Base-by-base conservation (phyloP, 768 basidiomycete species). In the Rhizopogon sp. region DNA sequence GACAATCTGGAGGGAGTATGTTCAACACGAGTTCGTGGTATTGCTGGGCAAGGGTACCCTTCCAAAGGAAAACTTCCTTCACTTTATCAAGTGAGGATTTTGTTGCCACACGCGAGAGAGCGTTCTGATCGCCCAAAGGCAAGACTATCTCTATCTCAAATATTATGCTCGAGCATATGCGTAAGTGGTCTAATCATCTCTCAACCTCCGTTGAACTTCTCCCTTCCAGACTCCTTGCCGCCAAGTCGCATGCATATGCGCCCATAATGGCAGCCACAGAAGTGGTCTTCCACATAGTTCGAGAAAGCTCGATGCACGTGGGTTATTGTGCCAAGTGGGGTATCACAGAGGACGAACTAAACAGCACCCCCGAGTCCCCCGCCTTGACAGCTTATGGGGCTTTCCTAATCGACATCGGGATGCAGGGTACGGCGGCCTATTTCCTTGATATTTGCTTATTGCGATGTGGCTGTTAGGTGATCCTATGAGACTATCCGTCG, bases 111-210 rank as follows among this genome's bases (percentile, higher is more conserved):
- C 5, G 16, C 5, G 16, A 13, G n/a, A 31, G 25, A 22, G 13
- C 20, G 50, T 5, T 52, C 39, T 31, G 29, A 25, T 37, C 20
- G 13, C 33, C 20, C 33, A 2, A 58, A 90, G 88, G 60, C 92
- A 93, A 60, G 91, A 93, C 63, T 91, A 92, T 64, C 76, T 79
- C 41, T 92, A 88, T 68, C 74, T 90, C 44, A 86, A 82, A 60
- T 93, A 93, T 68, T 95, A 95, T 62, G 83, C 88, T 1, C 80
- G 92, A 20, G 87, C 87, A n/a, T 84, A 92, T 54, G 83, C 79
- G 86, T 87, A 62, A 43, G 77, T 68, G 29, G 35, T 44, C 6
- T 16, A 4, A 31, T 37, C 25, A 25, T 44, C 22, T 37, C 22
- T n/a, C 35, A 29, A 0, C 7, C 14, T 40, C 11, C 8, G 6